Percentiles rank a stretch among this genome's conserved stretches.
Evolutionary conservation across 2,329 filamentous ascomycete species (phyloP).

Genomic region (Alternaria longipes): DNA sequence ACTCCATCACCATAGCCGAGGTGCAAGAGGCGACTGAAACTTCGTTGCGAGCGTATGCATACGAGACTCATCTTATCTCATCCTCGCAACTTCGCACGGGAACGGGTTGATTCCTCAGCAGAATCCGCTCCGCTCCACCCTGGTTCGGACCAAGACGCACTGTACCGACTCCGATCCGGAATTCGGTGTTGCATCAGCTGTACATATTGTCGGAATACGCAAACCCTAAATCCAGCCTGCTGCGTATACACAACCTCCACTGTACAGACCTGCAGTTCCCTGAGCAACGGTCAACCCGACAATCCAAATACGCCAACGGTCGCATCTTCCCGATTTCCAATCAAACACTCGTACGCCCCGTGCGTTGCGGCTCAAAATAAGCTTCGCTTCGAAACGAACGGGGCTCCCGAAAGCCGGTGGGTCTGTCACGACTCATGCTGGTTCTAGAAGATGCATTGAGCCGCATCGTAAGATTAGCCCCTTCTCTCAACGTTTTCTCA

Average conservation of each 20-base stretch:
- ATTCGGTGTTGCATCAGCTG: background rate
- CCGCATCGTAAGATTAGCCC: slow-evolving; percentile 23
- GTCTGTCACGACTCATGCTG: slow-evolving; percentile 23
- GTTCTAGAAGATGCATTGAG: slow-evolving; percentile 26
- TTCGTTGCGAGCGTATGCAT: background rate
- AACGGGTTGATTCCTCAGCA: slow-evolving; percentile 1
- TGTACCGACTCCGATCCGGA: slow-evolving; percentile 8
- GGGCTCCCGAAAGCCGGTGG: slow-evolving; percentile 31
- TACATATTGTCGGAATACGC: background rate
- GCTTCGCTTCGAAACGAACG: slow-evolving; percentile 18
- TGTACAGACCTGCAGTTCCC: background rate
- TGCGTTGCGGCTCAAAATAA: slow-evolving; percentile 14
- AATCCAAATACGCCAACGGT: background rate
- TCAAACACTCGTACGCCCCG: background rate
- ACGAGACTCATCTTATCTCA: slow-evolving; percentile 3
- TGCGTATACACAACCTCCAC: background rate
- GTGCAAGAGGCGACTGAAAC: background rate
- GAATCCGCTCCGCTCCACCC: slow-evolving; percentile 8
- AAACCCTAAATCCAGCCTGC: background rate
- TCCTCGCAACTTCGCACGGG: slow-evolving; percentile 1
- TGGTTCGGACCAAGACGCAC: background rate
- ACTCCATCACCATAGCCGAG: background rate
- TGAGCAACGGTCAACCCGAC: background rate
- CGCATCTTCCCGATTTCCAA: background rate
- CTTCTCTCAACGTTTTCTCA: background rate